Evolutionary conservation across 345 rosid species (phyloP).

Genomic region (Stellera chamaejasme): DNA sequence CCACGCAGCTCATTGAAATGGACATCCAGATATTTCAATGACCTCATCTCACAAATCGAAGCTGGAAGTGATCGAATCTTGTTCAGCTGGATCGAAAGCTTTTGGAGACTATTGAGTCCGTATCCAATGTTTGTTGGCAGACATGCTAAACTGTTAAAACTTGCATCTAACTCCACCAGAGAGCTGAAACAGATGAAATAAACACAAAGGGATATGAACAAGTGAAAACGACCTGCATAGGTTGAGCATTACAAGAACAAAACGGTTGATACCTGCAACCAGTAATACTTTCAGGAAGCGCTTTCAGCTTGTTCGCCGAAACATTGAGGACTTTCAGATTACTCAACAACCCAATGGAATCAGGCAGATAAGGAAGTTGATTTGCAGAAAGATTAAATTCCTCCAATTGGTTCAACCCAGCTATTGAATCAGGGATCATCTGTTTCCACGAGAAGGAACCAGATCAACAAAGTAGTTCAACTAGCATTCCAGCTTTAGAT

Average conservation of each 20-base stretch:
- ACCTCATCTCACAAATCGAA: constrained; percentile 70
- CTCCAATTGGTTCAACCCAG: constrained; percentile 62
- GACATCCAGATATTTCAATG: constrained; percentile 59
- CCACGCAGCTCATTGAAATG: constrained; percentile 86
- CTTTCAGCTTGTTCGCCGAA: constrained; percentile 64
- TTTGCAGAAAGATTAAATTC: constrained; percentile 72
- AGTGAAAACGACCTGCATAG: not conserved
- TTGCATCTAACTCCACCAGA: constrained; percentile 73
- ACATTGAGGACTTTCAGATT: constrained; percentile 60
- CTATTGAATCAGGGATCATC: constrained; percentile 85
- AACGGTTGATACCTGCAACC: constrained; percentile 42
- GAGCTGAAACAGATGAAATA: constrained; percentile 32
- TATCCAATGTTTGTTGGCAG: constrained; percentile 75
- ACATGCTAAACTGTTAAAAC: constrained; percentile 63
- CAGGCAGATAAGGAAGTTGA: constrained; percentile 47
- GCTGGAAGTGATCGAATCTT: constrained; percentile 61
- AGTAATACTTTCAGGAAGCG: constrained; percentile 75
- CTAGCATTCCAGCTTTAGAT: not conserved
- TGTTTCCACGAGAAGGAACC: constrained; percentile 17
- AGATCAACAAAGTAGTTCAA: not conserved
- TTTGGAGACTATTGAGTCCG: constrained; percentile 63
- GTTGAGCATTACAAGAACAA: not conserved
- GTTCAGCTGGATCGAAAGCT: constrained; percentile 58
- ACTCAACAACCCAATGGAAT: constrained; percentile 63
- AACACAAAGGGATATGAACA: not conserved